phyloP scores from a whole-genome alignment of 257 asterid species.

The Salvia splendens region DNA sequence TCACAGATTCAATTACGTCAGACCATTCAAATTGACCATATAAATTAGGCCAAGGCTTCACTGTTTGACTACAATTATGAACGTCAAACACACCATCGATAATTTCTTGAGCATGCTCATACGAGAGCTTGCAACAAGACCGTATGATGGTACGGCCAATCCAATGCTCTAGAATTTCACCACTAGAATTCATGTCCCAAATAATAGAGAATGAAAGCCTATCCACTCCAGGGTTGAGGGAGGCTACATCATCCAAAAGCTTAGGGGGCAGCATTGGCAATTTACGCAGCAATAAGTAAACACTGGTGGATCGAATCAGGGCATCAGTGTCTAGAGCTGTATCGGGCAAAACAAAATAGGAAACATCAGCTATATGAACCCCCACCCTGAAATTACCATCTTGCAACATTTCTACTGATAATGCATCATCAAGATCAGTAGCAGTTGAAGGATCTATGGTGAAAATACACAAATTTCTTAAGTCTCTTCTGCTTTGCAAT shows the following conservation, averaged over 20 bases:
- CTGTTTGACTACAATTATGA: slow-evolving; percentile 30
- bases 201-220: slow-evolving; percentile 81
- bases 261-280: slow-evolving; percentile 61
- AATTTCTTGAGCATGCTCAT: slow-evolving; percentile 79
- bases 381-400: slow-evolving; percentile 69
- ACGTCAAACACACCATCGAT: slow-evolving; percentile 51
- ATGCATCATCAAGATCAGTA: slow-evolving; percentile 91
- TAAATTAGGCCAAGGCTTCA: slow-evolving; percentile 37
- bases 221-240: slow-evolving; percentile 84
- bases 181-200: slow-evolving; percentile 71
- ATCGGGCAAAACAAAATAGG: slow-evolving; percentile 77
- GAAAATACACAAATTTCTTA: slow-evolving; percentile 67
- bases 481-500: slow-evolving; percentile 53
- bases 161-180: slow-evolving; percentile 79
- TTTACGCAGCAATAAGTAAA: slow-evolving; percentile 48
- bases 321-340: slow-evolving; percentile 75
- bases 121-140: slow-evolving; percentile 89
- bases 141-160: slow-evolving; percentile 70
- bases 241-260: slow-evolving; percentile 80
- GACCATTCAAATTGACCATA: slow-evolving; percentile 47
- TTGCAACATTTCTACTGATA: slow-evolving; percentile 61
- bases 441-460: slow-evolving; percentile 85
- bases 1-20: slow-evolving; percentile 57
- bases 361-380: slow-evolving; percentile 85
- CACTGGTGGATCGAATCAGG: slow-evolving; percentile 51